Conservation (phyloP, 192 early-diverging fungal species). For the Coemansia javaensis region DNA sequence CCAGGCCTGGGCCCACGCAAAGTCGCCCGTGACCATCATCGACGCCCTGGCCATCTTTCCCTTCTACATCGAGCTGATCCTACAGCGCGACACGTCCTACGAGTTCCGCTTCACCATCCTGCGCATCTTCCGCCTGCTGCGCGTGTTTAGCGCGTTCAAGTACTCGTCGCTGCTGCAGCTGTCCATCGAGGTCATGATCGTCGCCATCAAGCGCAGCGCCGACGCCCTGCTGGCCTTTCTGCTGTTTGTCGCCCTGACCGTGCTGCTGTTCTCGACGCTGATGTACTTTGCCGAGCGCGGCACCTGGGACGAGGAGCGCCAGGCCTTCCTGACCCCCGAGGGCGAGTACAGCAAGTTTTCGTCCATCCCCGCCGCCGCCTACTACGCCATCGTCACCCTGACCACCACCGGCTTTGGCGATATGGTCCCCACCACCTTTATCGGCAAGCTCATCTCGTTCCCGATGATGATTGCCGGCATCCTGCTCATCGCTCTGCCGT, state of each 20-base stretch:
- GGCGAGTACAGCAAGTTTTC: constrained; percentile 72
- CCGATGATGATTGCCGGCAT: constrained; percentile 82
- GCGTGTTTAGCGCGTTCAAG: constrained; percentile 77
- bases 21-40: constrained; percentile 54
- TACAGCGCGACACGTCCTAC: constrained; percentile 65
- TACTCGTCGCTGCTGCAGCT: constrained; percentile 76
- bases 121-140: constrained; percentile 67
- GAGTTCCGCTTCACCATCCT: constrained; percentile 82
- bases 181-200: constrained; percentile 80
- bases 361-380: constrained; percentile 73
- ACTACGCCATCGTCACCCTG: constrained; percentile 73
- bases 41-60: constrained; percentile 75
- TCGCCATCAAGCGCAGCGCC: constrained; percentile 67
- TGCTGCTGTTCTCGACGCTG: constrained; percentile 68
- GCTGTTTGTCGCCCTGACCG: constrained; percentile 67
- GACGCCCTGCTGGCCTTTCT: constrained; percentile 70
- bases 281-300: constrained; percentile 82
- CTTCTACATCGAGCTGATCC: constrained; percentile 70
- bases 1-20: constrained; percentile 51
- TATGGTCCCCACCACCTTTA: constrained; percentile 74
- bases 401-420: constrained; percentile 79
- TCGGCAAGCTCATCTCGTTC: constrained; percentile 74
- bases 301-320: constrained; percentile 61
- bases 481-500: constrained; percentile 72
- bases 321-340: constrained; percentile 61